Conservation (phyloP, 331 rosid species). For the Malus hybrid region DNA sequence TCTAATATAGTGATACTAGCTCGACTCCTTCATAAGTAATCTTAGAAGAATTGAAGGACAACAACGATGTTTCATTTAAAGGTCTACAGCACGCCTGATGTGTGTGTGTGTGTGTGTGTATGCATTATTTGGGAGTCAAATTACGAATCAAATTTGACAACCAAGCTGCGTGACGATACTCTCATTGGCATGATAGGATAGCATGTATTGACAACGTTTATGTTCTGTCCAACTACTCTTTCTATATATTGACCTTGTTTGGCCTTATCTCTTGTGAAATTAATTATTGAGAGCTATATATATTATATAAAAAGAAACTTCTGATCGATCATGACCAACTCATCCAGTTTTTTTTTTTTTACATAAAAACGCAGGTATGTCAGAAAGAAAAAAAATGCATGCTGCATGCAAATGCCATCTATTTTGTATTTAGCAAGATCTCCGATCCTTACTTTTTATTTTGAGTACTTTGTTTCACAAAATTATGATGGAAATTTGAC, state of each 20-base stretch:
- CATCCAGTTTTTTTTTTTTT: background rate
- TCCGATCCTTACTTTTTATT: background rate
- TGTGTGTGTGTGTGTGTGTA: background rate
- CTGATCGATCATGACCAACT: background rate
- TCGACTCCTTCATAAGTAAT: background rate
- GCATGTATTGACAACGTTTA: conserved; percentile 2
- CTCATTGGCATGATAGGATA: background rate
- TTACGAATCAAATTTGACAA: conserved; percentile 1
- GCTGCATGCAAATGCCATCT: background rate
- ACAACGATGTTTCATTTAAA: background rate
- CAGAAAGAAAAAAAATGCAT: background rate
- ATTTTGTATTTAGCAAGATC: background rate
- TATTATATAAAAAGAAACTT: background rate
- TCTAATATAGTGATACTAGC: background rate
- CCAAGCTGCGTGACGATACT: background rate
- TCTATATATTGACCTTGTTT: background rate
- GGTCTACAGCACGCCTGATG: conserved; percentile 9
- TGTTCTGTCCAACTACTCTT: background rate
- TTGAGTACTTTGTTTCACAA: no score
- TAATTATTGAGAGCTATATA: background rate
- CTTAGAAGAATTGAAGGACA: background rate
- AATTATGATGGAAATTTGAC: no score
- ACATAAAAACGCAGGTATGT: background rate
- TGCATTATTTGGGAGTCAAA: background rate
- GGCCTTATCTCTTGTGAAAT: background rate